Evolutionary conservation across 441 rosid species (phyloP).

Genomic region (Croton setiger): DNA sequence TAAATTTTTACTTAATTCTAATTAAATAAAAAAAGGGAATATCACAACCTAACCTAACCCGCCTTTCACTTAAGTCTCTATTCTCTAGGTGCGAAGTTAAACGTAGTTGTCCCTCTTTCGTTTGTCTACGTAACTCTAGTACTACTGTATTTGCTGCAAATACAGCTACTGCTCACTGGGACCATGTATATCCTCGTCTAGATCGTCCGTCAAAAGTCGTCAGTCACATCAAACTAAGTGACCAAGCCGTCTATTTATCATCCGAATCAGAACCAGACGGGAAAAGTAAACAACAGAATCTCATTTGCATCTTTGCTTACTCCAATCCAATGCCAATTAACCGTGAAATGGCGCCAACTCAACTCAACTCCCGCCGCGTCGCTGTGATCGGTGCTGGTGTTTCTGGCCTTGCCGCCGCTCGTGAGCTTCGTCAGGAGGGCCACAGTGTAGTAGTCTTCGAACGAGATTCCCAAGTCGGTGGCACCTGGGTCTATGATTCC

Average conservation of each 20-base stretch:
- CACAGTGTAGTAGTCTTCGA: constrained; percentile 58
- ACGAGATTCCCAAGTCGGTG: constrained; percentile 43
- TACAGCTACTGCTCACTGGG: background rate
- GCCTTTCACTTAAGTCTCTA: too few relatives aligned
- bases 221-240: background rate
- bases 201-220: background rate
- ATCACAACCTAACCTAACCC: too few relatives aligned
- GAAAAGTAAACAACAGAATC: background rate
- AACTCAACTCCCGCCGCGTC: constrained; percentile 36
- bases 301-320: background rate
- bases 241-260: background rate
- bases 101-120: background rate
- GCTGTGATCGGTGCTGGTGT: constrained; percentile 84
- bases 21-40: too few relatives aligned
- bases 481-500: constrained; percentile 62
- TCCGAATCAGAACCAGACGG: too few relatives aligned
- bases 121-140: background rate
- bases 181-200: background rate
- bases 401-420: constrained; percentile 61
- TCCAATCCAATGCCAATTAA: background rate
- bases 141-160: background rate
- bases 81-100: too few relatives aligned
- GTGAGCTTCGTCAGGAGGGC: constrained; percentile 55
- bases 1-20: too few relatives aligned
- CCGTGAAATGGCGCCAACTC: constrained; percentile 1